phyloP scores from a whole-genome alignment of 2,329 filamentous ascomycete species.

The Bipolaris cookei region DNA sequence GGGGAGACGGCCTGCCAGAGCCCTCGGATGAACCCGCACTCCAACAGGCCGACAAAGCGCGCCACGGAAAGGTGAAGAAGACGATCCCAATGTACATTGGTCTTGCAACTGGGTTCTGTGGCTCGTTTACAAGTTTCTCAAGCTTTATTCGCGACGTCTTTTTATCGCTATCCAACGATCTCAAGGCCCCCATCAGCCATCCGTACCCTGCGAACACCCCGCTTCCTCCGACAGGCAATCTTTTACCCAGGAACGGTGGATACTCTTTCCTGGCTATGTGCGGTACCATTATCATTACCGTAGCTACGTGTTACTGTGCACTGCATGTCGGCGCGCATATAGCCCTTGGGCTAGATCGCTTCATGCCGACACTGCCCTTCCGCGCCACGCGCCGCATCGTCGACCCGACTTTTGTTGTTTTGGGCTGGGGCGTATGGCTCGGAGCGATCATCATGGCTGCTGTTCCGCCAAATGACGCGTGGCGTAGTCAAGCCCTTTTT shows the following conservation, averaged over 20 bases:
- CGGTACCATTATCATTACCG: constrained; percentile 74
- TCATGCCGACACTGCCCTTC: constrained; percentile 67
- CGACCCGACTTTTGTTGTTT: constrained; percentile 67
- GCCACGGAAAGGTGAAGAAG: constrained; percentile 69
- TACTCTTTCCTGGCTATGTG: constrained; percentile 83
- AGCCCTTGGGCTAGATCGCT: constrained; percentile 65
- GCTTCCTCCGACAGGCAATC: constrained; percentile 37
- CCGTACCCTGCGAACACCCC: constrained; percentile 31
- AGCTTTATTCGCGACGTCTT: constrained; percentile 82
- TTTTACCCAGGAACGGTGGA: constrained; percentile 67
- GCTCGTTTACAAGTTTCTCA: constrained; percentile 89
- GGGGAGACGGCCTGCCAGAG: constrained; percentile 29
- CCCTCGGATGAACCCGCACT: constrained; percentile 10
- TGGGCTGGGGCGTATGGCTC: constrained; percentile 79
- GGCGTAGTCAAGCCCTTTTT: constrained; percentile 79
- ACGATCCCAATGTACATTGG: constrained; percentile 88
- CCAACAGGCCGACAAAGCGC: constrained; percentile 25
- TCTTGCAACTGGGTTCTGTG: constrained; percentile 84
- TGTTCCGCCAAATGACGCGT: constrained; percentile 71
- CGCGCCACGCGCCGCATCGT: constrained; percentile 63
- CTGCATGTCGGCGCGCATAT: constrained; percentile 77
- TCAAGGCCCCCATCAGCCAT: constrained; percentile 61
- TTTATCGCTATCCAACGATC: constrained; percentile 76
- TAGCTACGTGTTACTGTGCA: constrained; percentile 72
- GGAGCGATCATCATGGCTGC: constrained; percentile 75